Evolutionary conservation across 1,284 basidiomycete genomes (phyloP), one percentile per base, ranked within the genome.

Genomic region (Cryptococcus wingfieldii): DNA sequence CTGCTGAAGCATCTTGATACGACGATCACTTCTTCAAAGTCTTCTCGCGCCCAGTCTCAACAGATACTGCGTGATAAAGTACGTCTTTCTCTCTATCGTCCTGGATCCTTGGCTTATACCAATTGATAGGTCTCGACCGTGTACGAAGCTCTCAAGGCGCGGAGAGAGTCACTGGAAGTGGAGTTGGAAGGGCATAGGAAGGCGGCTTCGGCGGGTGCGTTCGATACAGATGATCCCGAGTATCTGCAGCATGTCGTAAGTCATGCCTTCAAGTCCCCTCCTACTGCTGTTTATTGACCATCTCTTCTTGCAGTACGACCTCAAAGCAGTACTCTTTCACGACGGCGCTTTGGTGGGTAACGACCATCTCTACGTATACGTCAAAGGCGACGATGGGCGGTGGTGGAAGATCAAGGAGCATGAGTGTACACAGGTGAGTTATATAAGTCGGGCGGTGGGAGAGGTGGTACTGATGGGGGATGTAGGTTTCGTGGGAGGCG

Each of bases 401-500:
- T 75, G 73, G 73, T 75, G 67, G 68, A 69, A 65, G 53, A 57
- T 74, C 5, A 62, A 66, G 49, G 73, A 70, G 14, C 60, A 69
- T 14, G 63, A 67, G 44, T 60, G 58, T 2, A 60, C 53, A 0
- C 53, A 59, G 57, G 70, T 71, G 42, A 51, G 68, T 23, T 23
- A 4, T 9, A 3, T 23, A 23, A 23, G 23, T 23, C 23, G 5
- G 9, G 4, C 2, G 27, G 45, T 25, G 23, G 23, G 23, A 23
- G 23, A 2, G 23, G 34, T 27, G n/a, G 13, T 27, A 42, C 41
- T 13, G 37, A 4, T 54, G 7, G 23, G 23, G 38, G 23, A 7
- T 25, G 12, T 38, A 70, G 68, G 60, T 68, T 12, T 58, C 65
- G 8, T 75, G 63, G 60, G 60, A 63, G 38, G 50, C 48, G 1